Evolutionary conservation across 495 filamentous ascomycete species (phyloP), one percentile per base, ranked within the genome.

Genomic region (Lophiostoma macrostomum): DNA sequence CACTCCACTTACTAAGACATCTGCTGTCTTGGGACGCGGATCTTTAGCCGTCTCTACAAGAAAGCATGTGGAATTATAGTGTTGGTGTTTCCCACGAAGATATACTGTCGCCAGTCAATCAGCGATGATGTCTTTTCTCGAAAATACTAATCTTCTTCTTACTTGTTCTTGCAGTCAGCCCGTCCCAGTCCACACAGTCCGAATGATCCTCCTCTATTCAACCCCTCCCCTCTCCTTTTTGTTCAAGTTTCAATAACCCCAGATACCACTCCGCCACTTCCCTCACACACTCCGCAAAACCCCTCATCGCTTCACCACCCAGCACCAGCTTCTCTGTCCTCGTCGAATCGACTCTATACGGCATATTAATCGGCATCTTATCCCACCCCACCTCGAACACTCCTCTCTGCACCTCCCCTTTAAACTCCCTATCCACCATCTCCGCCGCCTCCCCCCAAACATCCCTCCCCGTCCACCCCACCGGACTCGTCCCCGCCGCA

Each of bases 261-360:
- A 11, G 11, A 35, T 58, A 58, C 54, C 54, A 58, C 13, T 40
- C 6, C 27, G 22, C 54, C n/a, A 58, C 47, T 25, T 52, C 54
- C 25, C 13, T 52, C 13, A 58, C 46, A 47, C 54, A 58, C n/a
- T 46, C 54, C n/a, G 8, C 31, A 8, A 58, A 23, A 1, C 14
- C 18, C 13, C 23, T 31, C 14, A 52, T 46, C 47, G 45, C 46
- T 22, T 16, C 6, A 10, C 40, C 46, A 30, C 23, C 48, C 5
- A 58, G 14, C 34, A 58, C 24, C 48, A 52, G 46, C 14, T 23
- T 41, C 32, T 53, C 31, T 27, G 48, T 58, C 25, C 39, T 7
- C 30, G 18, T 28, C 2, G 31, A 46, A 34, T 58, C 55, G 11
- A 58, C 47, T 22, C 47, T 2, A 23, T 30, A 58, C 12, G 48